These are phyloP conservation scores for Phytophthora aleatoria DNA, from an alignment of 352 stramenopile genomes.

Conservation along the genomic window DNA sequence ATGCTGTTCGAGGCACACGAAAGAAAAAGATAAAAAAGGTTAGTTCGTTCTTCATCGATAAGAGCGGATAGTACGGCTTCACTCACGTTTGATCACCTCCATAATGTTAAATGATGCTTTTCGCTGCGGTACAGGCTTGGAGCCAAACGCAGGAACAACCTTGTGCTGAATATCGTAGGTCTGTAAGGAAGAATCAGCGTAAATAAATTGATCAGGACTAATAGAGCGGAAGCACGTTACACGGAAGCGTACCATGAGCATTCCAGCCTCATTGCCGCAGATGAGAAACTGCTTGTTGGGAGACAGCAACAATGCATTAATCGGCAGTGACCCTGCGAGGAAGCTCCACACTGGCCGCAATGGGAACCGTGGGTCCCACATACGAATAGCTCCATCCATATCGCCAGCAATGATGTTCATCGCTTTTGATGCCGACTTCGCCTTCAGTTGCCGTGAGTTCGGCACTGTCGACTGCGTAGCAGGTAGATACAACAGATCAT, in stretches of 20 bases:
- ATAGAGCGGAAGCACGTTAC: too few relatives aligned
- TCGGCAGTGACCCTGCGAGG: slow-evolving; percentile 46
- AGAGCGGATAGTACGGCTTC: neutral
- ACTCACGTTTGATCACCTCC: slow-evolving; percentile 57
- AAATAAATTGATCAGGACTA: neutral
- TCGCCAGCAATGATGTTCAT: slow-evolving; percentile 58
- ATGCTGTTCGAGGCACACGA: slow-evolving; percentile 20
- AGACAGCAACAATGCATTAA: slow-evolving; percentile 58
- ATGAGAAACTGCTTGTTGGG: slow-evolving; percentile 53
- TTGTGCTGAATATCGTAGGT: slow-evolving; percentile 71
- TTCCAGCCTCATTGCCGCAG: slow-evolving; percentile 62
- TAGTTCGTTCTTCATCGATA: neutral
- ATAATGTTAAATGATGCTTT: slow-evolving; percentile 47
- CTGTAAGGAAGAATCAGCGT: slow-evolving; percentile 27
- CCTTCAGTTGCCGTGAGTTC: slow-evolving; percentile 12
- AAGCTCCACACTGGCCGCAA: slow-evolving; percentile 61
- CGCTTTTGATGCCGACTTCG: slow-evolving; percentile 7
- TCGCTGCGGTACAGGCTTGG: slow-evolving; percentile 59
- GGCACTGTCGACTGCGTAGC: neutral
- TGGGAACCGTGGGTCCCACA: slow-evolving; percentile 70
- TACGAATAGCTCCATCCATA: slow-evolving; percentile 62
- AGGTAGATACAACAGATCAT: slow-evolving; percentile 69
- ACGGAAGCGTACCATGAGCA: slow-evolving; percentile 48
- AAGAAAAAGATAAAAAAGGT: slow-evolving; percentile 8
- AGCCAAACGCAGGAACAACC: slow-evolving; percentile 67